Conservation (phyloP, 169 alveolate species). For the Neospora caninum region DNA sequence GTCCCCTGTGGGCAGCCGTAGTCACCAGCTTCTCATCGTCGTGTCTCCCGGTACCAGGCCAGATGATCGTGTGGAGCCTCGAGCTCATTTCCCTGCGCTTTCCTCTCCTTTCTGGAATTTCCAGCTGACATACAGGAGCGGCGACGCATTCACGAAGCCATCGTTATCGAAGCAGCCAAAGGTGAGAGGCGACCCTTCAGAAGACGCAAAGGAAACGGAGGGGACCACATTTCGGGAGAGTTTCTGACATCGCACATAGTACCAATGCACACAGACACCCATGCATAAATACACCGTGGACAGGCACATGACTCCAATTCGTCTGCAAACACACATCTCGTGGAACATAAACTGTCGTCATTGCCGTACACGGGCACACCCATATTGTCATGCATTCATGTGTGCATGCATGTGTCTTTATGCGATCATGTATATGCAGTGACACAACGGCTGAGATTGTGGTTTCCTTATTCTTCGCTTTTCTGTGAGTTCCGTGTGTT, state of each 20-base stretch:
- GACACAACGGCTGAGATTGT: neutral
- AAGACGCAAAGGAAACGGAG: neutral
- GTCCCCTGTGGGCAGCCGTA: too few species aligned
- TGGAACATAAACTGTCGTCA: too few species aligned
- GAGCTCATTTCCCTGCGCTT: too few species aligned
- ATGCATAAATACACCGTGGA: too few species aligned
- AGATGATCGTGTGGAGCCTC: too few species aligned
- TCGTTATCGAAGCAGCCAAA: conserved; percentile 10
- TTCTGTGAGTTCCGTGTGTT: neutral
- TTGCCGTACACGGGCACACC: neutral
- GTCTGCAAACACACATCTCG: too few species aligned
- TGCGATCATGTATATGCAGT: neutral
- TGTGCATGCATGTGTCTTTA: neutral
- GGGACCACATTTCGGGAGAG: too few species aligned
- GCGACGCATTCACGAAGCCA: conserved; percentile 39
- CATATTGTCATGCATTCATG: neutral
- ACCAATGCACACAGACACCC: too few species aligned
- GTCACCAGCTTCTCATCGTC: too few species aligned
- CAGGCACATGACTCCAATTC: too few species aligned
- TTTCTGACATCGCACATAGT: too few species aligned
- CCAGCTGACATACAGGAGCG: conserved; percentile 18
- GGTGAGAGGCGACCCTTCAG: neutral
- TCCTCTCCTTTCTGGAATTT: neutral
- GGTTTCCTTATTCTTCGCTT: neutral
- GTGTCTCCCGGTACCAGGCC: too few species aligned